A percentile compares a stretch with the other conserved stretches of the same genome.
These are phyloP conservation scores for Orbilia oligospora DNA, from an alignment of 2,329 filamentous ascomycete species.

Conservation along the genomic window DNA sequence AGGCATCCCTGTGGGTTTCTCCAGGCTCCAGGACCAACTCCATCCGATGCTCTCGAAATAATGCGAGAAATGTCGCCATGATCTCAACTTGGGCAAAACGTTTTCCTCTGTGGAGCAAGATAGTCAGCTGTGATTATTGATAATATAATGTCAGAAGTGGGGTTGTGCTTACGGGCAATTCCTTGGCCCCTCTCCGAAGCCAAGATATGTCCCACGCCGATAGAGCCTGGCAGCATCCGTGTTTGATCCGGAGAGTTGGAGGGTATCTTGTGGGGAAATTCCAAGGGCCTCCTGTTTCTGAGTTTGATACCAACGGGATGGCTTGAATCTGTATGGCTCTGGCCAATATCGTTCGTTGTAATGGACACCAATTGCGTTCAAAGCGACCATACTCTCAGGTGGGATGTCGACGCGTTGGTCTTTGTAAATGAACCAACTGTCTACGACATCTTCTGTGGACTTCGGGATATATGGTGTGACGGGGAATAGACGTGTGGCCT, in stretches of 20 bases:
- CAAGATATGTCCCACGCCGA: constrained; percentile 29
- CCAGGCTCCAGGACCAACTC: constrained; percentile 24
- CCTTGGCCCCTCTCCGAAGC: constrained; percentile 33
- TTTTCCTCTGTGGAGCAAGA: constrained; percentile 10
- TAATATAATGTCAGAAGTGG: neutral
- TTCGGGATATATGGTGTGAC: constrained; percentile 36
- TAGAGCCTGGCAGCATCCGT: constrained; percentile 25
- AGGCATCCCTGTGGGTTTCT: constrained; percentile 24
- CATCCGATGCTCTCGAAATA: constrained; percentile 36
- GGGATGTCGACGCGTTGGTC: constrained; percentile 22
- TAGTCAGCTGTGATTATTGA: constrained; percentile 2
- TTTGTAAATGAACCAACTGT: constrained; percentile 36
- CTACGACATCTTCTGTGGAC: constrained; percentile 20
- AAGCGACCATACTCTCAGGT: constrained; percentile 27
- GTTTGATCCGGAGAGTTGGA: constrained; percentile 15
- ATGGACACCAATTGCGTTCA: constrained; percentile 35
- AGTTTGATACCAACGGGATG: constrained; percentile 31
- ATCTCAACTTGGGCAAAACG: constrained; percentile 34
- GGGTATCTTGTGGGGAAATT: constrained; percentile 11
- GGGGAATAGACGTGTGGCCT: constrained; percentile 29
- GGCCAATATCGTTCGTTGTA: constrained; percentile 34
- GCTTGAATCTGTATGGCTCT: constrained; percentile 29
- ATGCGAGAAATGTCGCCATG: constrained; percentile 33
- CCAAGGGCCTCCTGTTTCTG: constrained; percentile 26
- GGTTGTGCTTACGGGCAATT: constrained; percentile 32